Conservation (phyloP, 164 flowering plant genomes). For the Kalanchoe fedtschenkoi region DNA sequence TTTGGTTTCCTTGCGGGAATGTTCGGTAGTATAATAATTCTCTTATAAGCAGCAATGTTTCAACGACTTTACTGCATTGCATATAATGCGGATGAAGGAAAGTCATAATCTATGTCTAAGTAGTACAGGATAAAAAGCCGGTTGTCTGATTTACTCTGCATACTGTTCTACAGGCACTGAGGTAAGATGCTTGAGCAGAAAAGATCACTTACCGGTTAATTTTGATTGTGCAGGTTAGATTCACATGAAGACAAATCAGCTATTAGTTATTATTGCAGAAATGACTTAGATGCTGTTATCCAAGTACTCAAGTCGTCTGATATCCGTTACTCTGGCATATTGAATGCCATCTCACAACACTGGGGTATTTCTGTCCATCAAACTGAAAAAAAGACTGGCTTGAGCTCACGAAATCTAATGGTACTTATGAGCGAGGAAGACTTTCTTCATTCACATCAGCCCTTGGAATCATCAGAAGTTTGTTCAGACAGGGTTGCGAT, state of each 20-base stretch:
- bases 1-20: too few species aligned
- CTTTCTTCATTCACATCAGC: constrained; percentile 5
- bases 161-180: not conserved
- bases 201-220: constrained; percentile 7
- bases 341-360: constrained; percentile 42
- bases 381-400: constrained; percentile 16
- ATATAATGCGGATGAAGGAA: not conserved
- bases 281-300: constrained; percentile 49
- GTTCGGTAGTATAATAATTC: too few species aligned
- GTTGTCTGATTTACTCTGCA: not conserved
- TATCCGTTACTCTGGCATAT: constrained; percentile 28
- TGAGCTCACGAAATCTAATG: constrained; percentile 12
- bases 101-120: not conserved
- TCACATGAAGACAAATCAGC: constrained; percentile 35
- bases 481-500: constrained; percentile 13
- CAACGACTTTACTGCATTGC: too few species aligned
- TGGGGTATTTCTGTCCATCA: constrained; percentile 34
- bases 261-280: constrained; percentile 41
- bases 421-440: constrained; percentile 7
- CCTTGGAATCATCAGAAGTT: constrained; percentile 16
- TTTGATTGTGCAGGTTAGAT: constrained; percentile 56
- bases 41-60: too few species aligned
- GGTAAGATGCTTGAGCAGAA: constrained; percentile 5
- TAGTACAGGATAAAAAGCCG: not conserved
- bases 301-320: constrained; percentile 50